Evolutionary conservation across 805 yeast genomes (phyloP).

Genomic region (Barnettozyma populi): DNA sequence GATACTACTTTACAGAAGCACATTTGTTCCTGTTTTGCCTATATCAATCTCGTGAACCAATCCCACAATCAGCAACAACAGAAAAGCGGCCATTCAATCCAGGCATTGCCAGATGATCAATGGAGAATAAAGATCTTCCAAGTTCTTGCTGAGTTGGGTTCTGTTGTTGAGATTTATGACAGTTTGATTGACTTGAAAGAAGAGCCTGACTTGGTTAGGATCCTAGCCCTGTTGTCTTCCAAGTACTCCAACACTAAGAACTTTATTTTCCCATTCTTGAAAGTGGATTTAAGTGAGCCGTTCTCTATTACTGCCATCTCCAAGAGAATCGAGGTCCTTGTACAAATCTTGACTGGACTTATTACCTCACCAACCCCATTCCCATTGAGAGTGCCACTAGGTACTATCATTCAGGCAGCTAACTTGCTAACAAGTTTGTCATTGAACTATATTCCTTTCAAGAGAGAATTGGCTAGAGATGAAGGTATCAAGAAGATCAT

Average conservation of each 20-base stretch:
- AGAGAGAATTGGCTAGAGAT: constrained; percentile 53
- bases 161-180: constrained; percentile 50
- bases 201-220: constrained; percentile 42
- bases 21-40: constrained; percentile 48
- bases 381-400: constrained; percentile 59
- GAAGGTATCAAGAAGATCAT: constrained; percentile 41
- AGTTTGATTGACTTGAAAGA: constrained; percentile 53
- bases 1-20: constrained; percentile 34
- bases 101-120: constrained; percentile 34
- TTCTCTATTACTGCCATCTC: constrained; percentile 46
- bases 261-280: constrained; percentile 41
- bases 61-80: constrained; percentile 34
- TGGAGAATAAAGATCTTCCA: constrained; percentile 45
- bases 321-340: constrained; percentile 42
- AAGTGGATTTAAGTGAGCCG: constrained; percentile 56
- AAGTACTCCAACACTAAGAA: constrained; percentile 18
- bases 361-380: constrained; percentile 48
- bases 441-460: constrained; percentile 47
- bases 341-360: constrained; percentile 40
- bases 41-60: constrained; percentile 49
- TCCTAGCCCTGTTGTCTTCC: constrained; percentile 38
- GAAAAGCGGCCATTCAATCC: constrained; percentile 26
- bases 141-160: constrained; percentile 47
- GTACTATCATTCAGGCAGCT: constrained; percentile 43
- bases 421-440: constrained; percentile 55